Conservation (phyloP, 192 early-diverging fungal species). For the Coemansia sp. region DNA sequence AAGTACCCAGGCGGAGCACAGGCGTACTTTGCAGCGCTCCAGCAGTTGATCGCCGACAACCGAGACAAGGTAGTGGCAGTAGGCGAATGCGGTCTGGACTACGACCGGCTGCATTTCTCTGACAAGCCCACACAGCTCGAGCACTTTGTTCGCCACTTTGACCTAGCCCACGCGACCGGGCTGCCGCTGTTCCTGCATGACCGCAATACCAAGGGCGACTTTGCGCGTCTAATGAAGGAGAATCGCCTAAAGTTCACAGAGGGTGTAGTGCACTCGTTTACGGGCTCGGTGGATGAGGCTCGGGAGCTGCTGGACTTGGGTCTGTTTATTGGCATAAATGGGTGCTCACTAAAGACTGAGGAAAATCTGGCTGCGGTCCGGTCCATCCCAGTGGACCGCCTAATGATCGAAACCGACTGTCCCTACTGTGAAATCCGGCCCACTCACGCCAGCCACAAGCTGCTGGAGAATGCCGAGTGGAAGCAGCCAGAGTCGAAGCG, state of each 20-base stretch:
- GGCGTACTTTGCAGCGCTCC: conserved; percentile 60
- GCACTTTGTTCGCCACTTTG: conserved; percentile 81
- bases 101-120: conserved; percentile 87
- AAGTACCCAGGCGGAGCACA: conserved; percentile 57
- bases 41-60: conserved; percentile 35
- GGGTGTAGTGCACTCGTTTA: conserved; percentile 86
- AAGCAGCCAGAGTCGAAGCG: conserved; percentile 57
- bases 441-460: conserved; percentile 74
- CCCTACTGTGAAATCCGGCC: conserved; percentile 91
- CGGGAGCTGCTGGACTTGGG: conserved; percentile 62
- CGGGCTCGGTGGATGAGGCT: conserved; percentile 68
- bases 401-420: conserved; percentile 94
- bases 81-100: conserved; percentile 94
- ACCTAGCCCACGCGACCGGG: conserved; percentile 67
- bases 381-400: conserved; percentile 69
- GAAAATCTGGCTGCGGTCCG: conserved; percentile 76
- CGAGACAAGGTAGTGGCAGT: conserved; percentile 76
- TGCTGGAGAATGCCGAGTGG: conserved; percentile 51
- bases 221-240: conserved; percentile 61
- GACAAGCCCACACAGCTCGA: conserved; percentile 68
- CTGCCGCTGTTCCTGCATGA: conserved; percentile 94
- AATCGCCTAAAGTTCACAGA: conserved; percentile 61
- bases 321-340: conserved; percentile 93
- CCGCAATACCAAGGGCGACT: conserved; percentile 78
- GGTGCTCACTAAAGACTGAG: conserved; percentile 88